Percentiles rank a stretch among this genome's conserved stretches.
Conservation (phyloP, 768 basidiomycete genomes). For the Daedaleopsis sinensis region DNA sequence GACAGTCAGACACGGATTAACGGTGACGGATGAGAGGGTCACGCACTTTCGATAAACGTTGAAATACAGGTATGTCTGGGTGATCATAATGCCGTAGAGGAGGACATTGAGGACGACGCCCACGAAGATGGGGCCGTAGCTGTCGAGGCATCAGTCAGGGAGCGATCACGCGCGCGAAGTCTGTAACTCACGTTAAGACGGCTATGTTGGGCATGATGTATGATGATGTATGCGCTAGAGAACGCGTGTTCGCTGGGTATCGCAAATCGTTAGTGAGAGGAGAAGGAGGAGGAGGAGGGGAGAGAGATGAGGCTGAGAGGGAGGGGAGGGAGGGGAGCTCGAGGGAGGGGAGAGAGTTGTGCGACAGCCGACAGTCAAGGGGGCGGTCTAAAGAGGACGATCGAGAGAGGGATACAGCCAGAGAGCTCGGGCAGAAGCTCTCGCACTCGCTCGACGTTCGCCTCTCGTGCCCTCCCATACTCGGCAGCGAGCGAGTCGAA, state of each 20-base stretch:
- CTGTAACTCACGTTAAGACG: conserved; percentile 13
- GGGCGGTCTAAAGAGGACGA: no score
- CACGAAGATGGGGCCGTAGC: conserved; percentile 53
- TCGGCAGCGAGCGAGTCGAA: no score
- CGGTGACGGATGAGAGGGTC: no score
- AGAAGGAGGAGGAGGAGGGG: not conserved
- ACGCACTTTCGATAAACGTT: conserved; percentile 43
- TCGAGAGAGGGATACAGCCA: no score
- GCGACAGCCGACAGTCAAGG: no score
- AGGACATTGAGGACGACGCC: conserved; percentile 50
- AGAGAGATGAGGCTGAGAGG: not conserved
- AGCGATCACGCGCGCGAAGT: not conserved
- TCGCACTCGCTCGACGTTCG: no score
- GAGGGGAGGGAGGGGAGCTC: not conserved
- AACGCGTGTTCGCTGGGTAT: conserved; percentile 7
- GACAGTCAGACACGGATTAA: not conserved
- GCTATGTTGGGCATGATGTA: conserved; percentile 19
- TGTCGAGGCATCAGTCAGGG: conserved; percentile 19
- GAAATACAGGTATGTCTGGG: conserved; percentile 51
- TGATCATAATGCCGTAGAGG: conserved; percentile 53
- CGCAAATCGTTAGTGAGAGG: not conserved
- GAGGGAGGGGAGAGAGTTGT: no score
- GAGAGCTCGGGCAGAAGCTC: no score
- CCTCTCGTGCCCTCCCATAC: no score
- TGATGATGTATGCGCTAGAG: not conserved